phyloP scores from a whole-genome alignment of 257 asterid species.

The Buddleja alternifolia region DNA sequence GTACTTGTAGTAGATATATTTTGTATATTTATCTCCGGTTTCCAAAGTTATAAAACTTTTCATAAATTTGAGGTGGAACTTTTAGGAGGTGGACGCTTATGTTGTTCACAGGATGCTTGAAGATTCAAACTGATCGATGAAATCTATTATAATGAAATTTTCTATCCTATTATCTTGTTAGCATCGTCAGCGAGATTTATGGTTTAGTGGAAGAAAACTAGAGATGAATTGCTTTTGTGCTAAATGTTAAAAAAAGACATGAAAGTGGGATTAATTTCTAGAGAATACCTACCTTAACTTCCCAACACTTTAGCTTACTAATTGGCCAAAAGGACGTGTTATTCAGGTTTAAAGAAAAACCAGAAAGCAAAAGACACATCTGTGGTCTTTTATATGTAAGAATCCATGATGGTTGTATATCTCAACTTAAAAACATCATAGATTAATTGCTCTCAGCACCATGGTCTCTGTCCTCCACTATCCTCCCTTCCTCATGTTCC shows the following conservation, averaged over 20 bases:
- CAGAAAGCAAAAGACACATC: not conserved
- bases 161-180: not conserved
- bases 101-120: not conserved
- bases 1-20: not conserved
- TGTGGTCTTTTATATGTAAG: not conserved
- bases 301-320: not conserved
- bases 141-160: not conserved
- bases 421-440: not conserved
- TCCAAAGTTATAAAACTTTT: not conserved
- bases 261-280: not conserved
- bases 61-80: not conserved
- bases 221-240: not conserved
- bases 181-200: not conserved
- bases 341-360: not conserved
- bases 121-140: constrained; percentile 8
- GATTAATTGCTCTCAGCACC: constrained; percentile 4
- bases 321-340: not conserved
- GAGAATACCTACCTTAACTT: not conserved
- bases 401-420: not conserved
- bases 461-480: not conserved
- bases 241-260: not conserved
- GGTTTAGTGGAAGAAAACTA: not conserved
- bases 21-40: not conserved
- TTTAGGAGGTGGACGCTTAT: not conserved
- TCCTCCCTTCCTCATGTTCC: not conserved